Evolutionary conservation across 306 rosid genomes (phyloP), one percentile per base, ranked within the genome.

Genomic region (Arachis stenosperma): DNA sequence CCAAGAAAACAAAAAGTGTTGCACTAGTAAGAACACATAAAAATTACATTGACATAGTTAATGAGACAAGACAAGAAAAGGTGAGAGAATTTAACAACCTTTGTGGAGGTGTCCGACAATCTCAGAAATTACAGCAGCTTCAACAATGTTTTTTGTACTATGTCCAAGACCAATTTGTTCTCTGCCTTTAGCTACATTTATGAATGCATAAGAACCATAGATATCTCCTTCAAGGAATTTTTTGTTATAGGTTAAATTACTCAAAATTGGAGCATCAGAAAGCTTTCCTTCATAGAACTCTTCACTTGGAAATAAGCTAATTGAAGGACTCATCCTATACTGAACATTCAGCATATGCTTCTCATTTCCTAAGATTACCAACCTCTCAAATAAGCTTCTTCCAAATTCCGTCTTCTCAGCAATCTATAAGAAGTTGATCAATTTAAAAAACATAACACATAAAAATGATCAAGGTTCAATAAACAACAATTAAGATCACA

Each of bases 321-420:
- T 77, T 7, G 82, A 77, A 60, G 85, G 85, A 56, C 77, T 79
- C 85, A 77, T 81, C 64, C 85, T 72, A 13, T 61, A 77, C 46
- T 77, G 85, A 22, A 77, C 55, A 46, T 73, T 27, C 27, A 81
- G 82, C 29, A 73, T 64, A 14, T 72, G 79, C 50, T 29, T 81
- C 39, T 22, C 42, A 27, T 61, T 46, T 44, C 76, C 82, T 51
- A 81, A 40, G n/a, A 2, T 1, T 2, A 67, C 85, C 5, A 84
- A 67, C 73, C 88, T 84, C 78, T 81, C 77, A 9, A 81, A 81
- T 71, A 84, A 9, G 36, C 85, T 81, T 66, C 86, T 79, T 75
- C 90, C 88, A 12, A 83, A 85, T 2, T 58, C 79, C 17, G 83
- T 75, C 17, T 10, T 30, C 0, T 76, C 72, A 7, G 81, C 71